phyloP scores from a whole-genome alignment of 345 rosid species.

The Heritiera fomes region DNA sequence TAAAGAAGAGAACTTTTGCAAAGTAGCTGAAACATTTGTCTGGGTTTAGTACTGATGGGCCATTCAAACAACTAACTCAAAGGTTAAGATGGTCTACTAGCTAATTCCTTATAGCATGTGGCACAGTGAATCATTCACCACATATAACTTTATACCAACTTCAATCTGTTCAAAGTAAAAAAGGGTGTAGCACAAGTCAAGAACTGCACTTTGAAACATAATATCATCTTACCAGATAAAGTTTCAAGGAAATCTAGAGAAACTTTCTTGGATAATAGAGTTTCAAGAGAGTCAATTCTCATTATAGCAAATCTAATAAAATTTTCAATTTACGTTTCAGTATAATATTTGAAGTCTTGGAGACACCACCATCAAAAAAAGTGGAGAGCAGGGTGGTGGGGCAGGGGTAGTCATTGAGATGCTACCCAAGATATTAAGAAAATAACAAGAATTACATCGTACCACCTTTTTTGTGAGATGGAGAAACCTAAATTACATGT shows the following conservation, averaged over 20 bases:
- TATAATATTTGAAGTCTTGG: not conserved
- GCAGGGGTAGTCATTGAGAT: conserved; percentile 1
- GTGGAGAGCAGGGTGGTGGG: no score
- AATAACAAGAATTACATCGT: not conserved
- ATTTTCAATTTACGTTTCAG: not conserved
- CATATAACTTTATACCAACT: not conserved
- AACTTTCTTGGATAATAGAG: not conserved
- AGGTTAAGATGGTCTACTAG: not conserved
- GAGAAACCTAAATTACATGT: not conserved
- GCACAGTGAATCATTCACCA: conserved; percentile 1
- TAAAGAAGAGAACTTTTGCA: not conserved
- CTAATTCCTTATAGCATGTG: not conserved
- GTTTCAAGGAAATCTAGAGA: not conserved
- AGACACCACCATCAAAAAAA: not conserved
- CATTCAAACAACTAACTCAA: not conserved
- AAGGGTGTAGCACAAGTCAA: not conserved
- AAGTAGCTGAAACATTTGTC: not conserved
- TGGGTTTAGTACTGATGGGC: not conserved
- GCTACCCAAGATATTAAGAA: not conserved
- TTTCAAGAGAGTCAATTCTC: not conserved
- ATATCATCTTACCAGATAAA: not conserved
- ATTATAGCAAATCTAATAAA: not conserved
- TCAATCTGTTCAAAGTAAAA: not conserved
- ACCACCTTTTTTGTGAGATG: not conserved
- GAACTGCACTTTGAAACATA: not conserved